Conservation (phyloP, 1,284 basidiomycete genomes). For the Sanghuangporus baumii region DNA sequence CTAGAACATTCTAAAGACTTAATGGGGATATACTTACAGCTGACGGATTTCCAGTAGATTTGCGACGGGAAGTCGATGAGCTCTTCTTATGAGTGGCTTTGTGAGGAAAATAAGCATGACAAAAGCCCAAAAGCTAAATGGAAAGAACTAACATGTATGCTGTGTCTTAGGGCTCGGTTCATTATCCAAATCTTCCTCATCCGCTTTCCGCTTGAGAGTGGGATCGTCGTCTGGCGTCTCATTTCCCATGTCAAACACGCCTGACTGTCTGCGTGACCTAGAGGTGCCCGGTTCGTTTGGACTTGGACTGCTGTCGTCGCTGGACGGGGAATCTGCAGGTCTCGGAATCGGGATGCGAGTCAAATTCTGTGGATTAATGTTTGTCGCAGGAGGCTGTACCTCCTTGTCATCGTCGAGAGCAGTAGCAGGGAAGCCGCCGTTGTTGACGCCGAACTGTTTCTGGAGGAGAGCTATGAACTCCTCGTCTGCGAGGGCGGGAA, state of each 20-base stretch:
- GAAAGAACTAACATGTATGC: constrained; percentile 47
- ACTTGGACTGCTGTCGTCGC: constrained; percentile 55
- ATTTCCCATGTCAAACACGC: constrained; percentile 29
- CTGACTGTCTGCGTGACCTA: constrained; percentile 23
- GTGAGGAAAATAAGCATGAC: not conserved
- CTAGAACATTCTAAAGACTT: constrained; percentile 6
- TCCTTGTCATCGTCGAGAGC: constrained; percentile 25
- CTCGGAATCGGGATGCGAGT: constrained; percentile 33
- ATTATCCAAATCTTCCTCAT: constrained; percentile 46
- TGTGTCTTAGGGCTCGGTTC: constrained; percentile 60
- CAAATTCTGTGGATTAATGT: constrained; percentile 54
- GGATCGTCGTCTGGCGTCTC: constrained; percentile 34
- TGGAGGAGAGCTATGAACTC: constrained; percentile 74
- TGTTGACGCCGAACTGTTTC: constrained; percentile 52
- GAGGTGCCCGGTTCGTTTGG: constrained; percentile 45
- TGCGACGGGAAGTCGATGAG: constrained; percentile 28
- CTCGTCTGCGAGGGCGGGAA: constrained; percentile 65
- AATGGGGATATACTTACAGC: constrained; percentile 29
- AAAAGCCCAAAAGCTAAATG: constrained; percentile 12
- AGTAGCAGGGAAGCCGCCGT: constrained; percentile 13
- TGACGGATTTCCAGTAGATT: constrained; percentile 36
- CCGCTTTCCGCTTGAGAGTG: constrained; percentile 69
- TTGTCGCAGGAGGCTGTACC: constrained; percentile 26
- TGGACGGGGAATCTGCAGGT: constrained; percentile 42
- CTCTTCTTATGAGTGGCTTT: constrained; percentile 26